Conservation (phyloP, 345 rosid genomes). For the Hevea brasiliensis region DNA sequence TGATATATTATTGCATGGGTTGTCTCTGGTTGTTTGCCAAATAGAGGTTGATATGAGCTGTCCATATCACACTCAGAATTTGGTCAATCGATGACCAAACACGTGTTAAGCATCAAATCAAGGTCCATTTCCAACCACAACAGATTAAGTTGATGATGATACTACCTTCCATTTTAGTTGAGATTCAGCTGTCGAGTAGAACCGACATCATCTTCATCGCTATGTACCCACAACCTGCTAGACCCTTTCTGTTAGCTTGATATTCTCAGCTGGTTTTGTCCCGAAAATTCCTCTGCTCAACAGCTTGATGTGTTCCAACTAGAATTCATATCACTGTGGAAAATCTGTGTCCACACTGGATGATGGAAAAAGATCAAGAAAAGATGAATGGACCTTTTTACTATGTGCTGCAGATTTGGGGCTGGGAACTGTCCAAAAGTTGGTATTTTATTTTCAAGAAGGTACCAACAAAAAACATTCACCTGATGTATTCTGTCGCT, state of each 20-base stretch:
- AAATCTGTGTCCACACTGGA: slow-evolving; percentile 14
- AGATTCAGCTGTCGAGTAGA: slow-evolving; percentile 8
- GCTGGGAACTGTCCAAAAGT: slow-evolving; percentile 18
- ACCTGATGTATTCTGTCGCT: slow-evolving; percentile 3
- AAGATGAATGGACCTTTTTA: slow-evolving; percentile 24
- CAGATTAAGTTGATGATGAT: not conserved
- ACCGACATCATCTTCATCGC: slow-evolving; percentile 9
- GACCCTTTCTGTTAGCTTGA: slow-evolving; percentile 30
- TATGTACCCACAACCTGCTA: slow-evolving; percentile 19
- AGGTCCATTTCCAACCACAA: slow-evolving; percentile 15
- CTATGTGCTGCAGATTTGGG: slow-evolving; percentile 24
- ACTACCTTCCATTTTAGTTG: not conserved
- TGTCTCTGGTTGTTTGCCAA: slow-evolving; percentile 17
- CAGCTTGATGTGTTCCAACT: slow-evolving; percentile 15
- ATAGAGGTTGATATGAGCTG: not conserved
- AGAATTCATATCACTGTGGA: slow-evolving; percentile 10
- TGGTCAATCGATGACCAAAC: slow-evolving; percentile 17
- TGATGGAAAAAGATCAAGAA: slow-evolving; percentile 27
- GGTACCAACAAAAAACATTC: slow-evolving; percentile 17
- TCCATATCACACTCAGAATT: not conserved
- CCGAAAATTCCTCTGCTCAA: slow-evolving; percentile 14
- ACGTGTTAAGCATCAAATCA: slow-evolving; percentile 22
- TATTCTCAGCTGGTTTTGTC: slow-evolving; percentile 11
- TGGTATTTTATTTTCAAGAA: slow-evolving; percentile 35
- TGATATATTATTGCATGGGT: slow-evolving; percentile 16